Evolutionary conservation across 2,329 filamentous ascomycete species (phyloP).

Genomic region (Aplosporella prunicola): DNA sequence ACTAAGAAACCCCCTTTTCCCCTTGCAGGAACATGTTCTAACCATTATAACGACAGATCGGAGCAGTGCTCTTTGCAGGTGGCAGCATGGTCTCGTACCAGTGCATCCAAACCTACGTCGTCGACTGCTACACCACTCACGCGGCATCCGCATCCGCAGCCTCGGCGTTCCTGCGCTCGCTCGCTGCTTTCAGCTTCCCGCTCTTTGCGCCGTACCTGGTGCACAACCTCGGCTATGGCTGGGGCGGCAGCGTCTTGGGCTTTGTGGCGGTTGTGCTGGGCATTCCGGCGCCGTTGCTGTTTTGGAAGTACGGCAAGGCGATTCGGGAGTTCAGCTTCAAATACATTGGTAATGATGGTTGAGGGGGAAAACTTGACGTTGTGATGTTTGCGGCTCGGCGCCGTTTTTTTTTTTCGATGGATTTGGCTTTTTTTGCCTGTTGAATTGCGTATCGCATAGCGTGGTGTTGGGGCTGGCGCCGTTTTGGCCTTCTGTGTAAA

Average conservation of each 20-base stretch:
- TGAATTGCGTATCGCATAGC: too few relatives aligned
- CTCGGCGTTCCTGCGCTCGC: constrained; percentile 36
- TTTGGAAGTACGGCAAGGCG: constrained; percentile 38
- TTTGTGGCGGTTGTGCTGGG: constrained; percentile 37
- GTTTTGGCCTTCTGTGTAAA: too few relatives aligned
- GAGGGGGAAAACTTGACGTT: not conserved
- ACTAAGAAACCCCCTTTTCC: too few relatives aligned
- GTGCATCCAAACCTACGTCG: constrained; percentile 46
- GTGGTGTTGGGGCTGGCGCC: too few relatives aligned
- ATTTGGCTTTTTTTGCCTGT: too few relatives aligned
- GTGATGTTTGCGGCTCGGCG: too few relatives aligned
- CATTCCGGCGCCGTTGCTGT: constrained; percentile 39
- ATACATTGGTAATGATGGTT: constrained; percentile 1
- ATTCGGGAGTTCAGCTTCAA: constrained; percentile 39
- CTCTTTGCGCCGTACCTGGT: constrained; percentile 37
- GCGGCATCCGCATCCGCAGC: constrained; percentile 43
- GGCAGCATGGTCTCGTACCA: constrained; percentile 38
- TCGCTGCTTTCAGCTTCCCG: constrained; percentile 39
- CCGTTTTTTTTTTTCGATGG: too few relatives aligned
- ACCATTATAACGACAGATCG: constrained; percentile 26
- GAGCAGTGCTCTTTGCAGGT: constrained; percentile 41
- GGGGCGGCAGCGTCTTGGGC: constrained; percentile 40
- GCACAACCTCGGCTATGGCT: constrained; percentile 38
- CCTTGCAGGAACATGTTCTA: too few relatives aligned
- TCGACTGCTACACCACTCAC: constrained; percentile 42